Evolutionary conservation across 768 basidiomycete genomes (phyloP).

Genomic region (Lyophyllum shimeji): DNA sequence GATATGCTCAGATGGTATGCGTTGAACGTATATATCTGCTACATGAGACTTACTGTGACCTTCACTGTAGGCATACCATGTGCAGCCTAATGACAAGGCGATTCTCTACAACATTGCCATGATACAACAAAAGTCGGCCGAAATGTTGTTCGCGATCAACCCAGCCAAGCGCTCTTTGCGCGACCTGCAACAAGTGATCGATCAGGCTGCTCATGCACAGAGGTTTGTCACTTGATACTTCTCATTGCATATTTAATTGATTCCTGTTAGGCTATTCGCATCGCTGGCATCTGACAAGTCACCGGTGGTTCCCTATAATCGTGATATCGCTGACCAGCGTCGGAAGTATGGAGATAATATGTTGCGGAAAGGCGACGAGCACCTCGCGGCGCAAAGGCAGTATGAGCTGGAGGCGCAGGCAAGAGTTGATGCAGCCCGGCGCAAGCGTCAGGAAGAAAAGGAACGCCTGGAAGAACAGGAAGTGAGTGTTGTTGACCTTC

Average conservation of each 20-base stretch:
- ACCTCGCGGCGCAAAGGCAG: conserved; percentile 68
- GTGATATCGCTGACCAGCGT: conserved; percentile 87
- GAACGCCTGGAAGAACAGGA: conserved; percentile 63
- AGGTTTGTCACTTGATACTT: conserved; percentile 48
- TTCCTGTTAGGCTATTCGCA: conserved; percentile 66
- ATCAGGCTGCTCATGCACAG: conserved; percentile 83
- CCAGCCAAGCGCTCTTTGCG: conserved; percentile 76
- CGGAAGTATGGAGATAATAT: conserved; percentile 88
- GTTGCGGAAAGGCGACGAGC: conserved; percentile 78
- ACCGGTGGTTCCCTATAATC: conserved; percentile 72
- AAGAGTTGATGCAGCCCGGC: conserved; percentile 74
- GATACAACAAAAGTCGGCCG: conserved; percentile 96
- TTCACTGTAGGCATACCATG: conserved; percentile 68
- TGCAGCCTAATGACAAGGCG: conserved; percentile 87
- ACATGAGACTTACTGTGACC: conserved; percentile 5
- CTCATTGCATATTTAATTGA: not conserved
- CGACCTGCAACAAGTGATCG: conserved; percentile 76
- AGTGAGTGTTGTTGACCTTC: conserved; percentile 39
- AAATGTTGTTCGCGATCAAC: conserved; percentile 76
- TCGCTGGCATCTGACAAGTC: conserved; percentile 77
- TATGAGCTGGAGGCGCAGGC: conserved; percentile 72
- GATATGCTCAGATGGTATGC: conserved; percentile 76
- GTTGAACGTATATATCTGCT: not conserved
- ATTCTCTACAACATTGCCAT: conserved; percentile 95
- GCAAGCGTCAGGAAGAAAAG: conserved; percentile 77